Conservation (phyloP, 1,284 basidiomycete species). For the Cryptococcus neoformans region DNA sequence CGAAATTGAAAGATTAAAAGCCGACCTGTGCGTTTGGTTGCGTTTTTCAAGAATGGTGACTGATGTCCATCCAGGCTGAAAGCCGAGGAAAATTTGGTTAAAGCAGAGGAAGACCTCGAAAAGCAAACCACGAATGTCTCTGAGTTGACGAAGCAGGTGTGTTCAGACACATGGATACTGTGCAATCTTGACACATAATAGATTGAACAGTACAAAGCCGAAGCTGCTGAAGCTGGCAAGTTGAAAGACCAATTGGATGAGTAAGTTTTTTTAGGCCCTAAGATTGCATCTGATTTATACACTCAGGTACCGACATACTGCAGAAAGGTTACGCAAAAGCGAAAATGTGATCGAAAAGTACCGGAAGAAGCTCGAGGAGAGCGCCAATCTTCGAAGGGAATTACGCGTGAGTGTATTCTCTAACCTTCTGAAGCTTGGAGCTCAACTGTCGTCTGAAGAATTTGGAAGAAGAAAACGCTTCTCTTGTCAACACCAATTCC, state of each 20-base stretch:
- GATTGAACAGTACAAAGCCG: slow-evolving; percentile 74
- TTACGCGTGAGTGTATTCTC: slow-evolving; percentile 61
- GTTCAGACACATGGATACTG: background rate
- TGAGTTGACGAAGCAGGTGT: slow-evolving; percentile 66
- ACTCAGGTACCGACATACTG: slow-evolving; percentile 75
- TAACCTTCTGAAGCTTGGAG: background rate
- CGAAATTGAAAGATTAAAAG: slow-evolving; percentile 73
- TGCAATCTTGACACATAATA: slow-evolving; percentile 14
- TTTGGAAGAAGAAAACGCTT: slow-evolving; percentile 87
- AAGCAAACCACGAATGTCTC: slow-evolving; percentile 65
- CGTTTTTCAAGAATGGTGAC: background rate
- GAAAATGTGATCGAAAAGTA: slow-evolving; percentile 99
- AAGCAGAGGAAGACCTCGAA: slow-evolving; percentile 73
- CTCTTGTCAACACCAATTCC: slow-evolving; percentile 86
- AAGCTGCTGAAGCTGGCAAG: slow-evolving; percentile 70
- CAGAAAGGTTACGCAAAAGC: slow-evolving; percentile 85
- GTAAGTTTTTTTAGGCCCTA: slow-evolving; percentile 52
- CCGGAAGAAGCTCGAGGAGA: slow-evolving; percentile 96
- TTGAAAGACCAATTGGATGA: slow-evolving; percentile 95
- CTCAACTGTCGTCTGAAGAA: slow-evolving; percentile 52
- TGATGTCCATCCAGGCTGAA: slow-evolving; percentile 49
- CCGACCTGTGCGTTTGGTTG: slow-evolving; percentile 65
- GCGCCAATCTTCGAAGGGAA: slow-evolving; percentile 78
- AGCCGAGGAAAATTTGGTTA: slow-evolving; percentile 76
- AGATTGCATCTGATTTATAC: slow-evolving; percentile 1